These are phyloP conservation scores for Incumbomyces delicatus DNA, from an alignment of 2,329 filamentous ascomycete species.

Conservation along the genomic window DNA sequence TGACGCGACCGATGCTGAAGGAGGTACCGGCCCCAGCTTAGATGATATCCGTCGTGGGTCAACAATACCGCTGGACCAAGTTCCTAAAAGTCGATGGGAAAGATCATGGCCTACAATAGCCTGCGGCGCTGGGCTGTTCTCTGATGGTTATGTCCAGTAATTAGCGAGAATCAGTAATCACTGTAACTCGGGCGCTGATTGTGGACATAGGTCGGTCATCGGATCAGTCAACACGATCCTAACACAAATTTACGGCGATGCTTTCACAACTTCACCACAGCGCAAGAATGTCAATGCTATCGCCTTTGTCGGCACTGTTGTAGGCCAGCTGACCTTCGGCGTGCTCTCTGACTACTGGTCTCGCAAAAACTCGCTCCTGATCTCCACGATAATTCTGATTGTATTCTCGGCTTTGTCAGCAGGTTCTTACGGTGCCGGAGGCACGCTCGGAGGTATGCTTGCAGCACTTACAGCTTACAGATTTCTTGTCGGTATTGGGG, in stretches of 20 bases:
- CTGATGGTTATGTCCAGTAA: constrained; percentile 10
- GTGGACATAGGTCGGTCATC: constrained; percentile 51
- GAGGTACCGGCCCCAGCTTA: no score
- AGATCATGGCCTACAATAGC: constrained; percentile 67
- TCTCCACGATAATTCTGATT: constrained; percentile 74
- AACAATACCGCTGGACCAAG: no score
- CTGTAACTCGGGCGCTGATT: no score
- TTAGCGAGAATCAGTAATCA: no score
- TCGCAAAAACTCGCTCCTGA: constrained; percentile 68
- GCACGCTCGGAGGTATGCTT: constrained; percentile 60
- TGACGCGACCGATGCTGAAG: no score
- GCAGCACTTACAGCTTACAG: constrained; percentile 71
- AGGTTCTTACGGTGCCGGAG: constrained; percentile 65
- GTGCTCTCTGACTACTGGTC: constrained; percentile 76
- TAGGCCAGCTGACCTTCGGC: constrained; percentile 73
- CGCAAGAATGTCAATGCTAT: constrained; percentile 70
- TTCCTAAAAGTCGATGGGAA: constrained; percentile 32
- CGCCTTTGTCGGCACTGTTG: constrained; percentile 75
- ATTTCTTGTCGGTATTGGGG: constrained; percentile 73
- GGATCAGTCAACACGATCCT: constrained; percentile 78
- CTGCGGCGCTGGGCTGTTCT: constrained; percentile 60
- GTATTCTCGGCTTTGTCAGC: constrained; percentile 72
- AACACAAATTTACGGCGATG: constrained; percentile 53
- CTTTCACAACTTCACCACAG: constrained; percentile 60
- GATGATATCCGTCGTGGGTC: no score